Conservation (phyloP, 768 basidiomycete genomes). For the Suillus alpinus region DNA sequence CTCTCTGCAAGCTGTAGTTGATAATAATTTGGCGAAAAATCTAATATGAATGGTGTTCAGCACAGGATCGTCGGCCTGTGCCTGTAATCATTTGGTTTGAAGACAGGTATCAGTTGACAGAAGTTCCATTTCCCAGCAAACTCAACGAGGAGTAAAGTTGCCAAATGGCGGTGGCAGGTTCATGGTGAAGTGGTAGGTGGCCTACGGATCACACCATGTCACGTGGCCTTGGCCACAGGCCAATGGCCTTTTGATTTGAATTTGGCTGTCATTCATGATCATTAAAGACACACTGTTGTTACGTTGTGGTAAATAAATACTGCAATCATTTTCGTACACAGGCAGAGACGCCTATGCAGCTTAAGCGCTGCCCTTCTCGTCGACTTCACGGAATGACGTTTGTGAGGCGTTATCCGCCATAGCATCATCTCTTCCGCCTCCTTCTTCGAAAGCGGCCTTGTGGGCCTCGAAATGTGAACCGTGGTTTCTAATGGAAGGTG, state of each 20-base stretch:
- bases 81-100: background rate
- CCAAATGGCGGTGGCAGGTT: background rate
- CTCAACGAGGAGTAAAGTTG: background rate
- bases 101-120: background rate
- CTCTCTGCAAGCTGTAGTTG: background rate
- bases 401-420: slow-evolving; percentile 24
- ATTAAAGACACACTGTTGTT: background rate
- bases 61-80: background rate
- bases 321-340: background rate
- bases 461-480: slow-evolving; percentile 82
- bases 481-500: slow-evolving; percentile 51
- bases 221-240: background rate
- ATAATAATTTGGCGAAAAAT: background rate
- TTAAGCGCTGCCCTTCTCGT: background rate
- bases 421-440: slow-evolving; percentile 53
- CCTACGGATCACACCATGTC: background rate
- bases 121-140: background rate
- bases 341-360: background rate
- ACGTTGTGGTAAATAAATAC: background rate
- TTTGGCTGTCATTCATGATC: background rate
- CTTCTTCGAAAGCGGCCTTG: slow-evolving; percentile 76
- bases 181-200: background rate
- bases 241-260: background rate
- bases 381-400: background rate
- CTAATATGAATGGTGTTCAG: background rate